Base-by-base conservation (phyloP, 1,139 yeast species). In the Protomyces lactucae-debilis region DNA sequence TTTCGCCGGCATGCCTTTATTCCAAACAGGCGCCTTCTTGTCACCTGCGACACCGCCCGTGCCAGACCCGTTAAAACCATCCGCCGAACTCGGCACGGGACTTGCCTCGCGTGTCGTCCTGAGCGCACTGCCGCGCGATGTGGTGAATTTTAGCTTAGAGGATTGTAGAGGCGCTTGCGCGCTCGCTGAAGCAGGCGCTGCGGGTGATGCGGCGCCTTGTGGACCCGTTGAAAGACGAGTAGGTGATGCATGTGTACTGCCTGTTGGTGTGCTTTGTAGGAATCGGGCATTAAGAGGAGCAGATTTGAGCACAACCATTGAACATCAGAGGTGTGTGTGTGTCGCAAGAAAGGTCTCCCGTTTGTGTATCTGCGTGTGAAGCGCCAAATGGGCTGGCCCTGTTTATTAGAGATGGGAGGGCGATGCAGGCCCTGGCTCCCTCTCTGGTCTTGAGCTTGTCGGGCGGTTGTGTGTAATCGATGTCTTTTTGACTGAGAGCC, bases 11-110 rank as follows among this genome's bases (percentile, higher is more conserved):
- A 59, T 32, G 14, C 63, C 63, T 21, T 59, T 59, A 32, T 59
- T 59, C 63, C 63, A 59, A 14, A 59, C 63, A 18, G 63, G 63
- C 14, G 57, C 57, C 37, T 59, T 59, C 57, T 52, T 59, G 1
- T 59, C 63, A 10, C 21, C 35, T 9, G 52, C 18, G 3, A 35
- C 52, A 28, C 40, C 52, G 32, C 32, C 52, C 21, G 43, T 12
- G 10, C 25, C 53, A 14, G 32, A n/a, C 16, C 43, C 52, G 12
- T 23, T 35, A 4, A 43, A 18, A 12, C 54, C 63, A 39, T 52
- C 43, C 23, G 45, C 23, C 4, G 48, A 45, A 16, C 25, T 39
- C 14, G 63, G 52, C 37, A 36, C 36, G 14, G 57, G 45, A 16
- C 21, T 51, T n/a, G 53, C 39, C 18, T 59, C 57, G 10, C 63